Evolutionary conservation across 345 rosid species (phyloP), one percentile per base, ranked within the genome.

Genomic region (Gossypium sturtianum): DNA sequence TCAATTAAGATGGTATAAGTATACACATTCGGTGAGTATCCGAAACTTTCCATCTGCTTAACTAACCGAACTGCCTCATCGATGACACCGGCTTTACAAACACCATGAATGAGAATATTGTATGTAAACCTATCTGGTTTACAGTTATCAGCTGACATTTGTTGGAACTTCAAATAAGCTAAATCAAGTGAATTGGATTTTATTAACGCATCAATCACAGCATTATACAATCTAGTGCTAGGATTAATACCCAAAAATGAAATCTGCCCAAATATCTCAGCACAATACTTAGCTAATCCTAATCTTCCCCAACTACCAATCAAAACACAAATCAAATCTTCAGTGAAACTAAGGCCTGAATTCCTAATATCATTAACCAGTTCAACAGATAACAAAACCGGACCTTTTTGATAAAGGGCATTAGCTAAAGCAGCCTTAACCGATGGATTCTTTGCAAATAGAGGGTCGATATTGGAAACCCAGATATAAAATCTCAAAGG

Each of bases 121-220:
- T 94, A 92, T 5, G 98, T 94, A 81, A 94, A 92, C 82, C 90
- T 83, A 78, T 92, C 97, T 0, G 97, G 93, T 68, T 82, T 87
- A 74, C 98, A 94, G 16, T 76, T 88, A 82, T 92, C 95, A 23
- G 82, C 78, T 4, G 84, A 27, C 98, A 94, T 92, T 84, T 92
- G 95, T 74, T 94, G 98, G 81, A 92, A 92, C 81, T 89, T 94
- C 79, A 89, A 72, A 85, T 94, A 94, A 68, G 98, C 98, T 80
- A 89, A 82, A 74, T 94, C 98, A 66, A 94, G 87, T 23, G 95
- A 92, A 77, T 87, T 87, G 23, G 97, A 83, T 74, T 89, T 92
- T 74, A 92, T 88, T 80, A 94, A 79, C 0, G 98, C 98, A 80
- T 92, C 91, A 23, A 94, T 91, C 12, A 89, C 88, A 0, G 95